Base-by-base conservation (phyloP, 108 stramenopile genomes). In the Fragilaria crotonensis region DNA sequence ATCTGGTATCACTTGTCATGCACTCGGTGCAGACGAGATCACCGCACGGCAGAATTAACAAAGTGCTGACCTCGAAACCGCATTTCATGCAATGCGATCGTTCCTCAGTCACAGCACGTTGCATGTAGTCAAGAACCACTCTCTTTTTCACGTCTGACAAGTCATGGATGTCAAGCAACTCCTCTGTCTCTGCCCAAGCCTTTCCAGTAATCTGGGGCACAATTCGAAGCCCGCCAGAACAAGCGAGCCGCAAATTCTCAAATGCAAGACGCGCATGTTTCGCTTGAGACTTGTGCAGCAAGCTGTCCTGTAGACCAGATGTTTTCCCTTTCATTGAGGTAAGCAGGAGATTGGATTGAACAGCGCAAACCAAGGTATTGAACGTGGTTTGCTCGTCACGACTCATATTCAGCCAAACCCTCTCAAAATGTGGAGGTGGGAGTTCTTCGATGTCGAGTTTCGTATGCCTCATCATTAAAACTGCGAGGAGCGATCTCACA, bases 11-110 rank as follows among this genome's bases (percentile, higher is more conserved):
- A 44, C 14, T 14, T 41, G 7, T 41, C 22, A 84, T 67, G 57
- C 93, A 94, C 55, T 94, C 93, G n/a, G 93, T 76, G 67, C 93
- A 94, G 25, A 90, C 66, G 3, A 87, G 63, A 52, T 73, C 53
- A 11, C 80, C 89, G 51, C 85, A 77, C n/a, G 93, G 88, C 19
- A 84, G 55, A 4, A 94, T 64, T 27, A 88, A 64, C 2, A 85
- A 70, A 28, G 76, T 78, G 48, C 78, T 85, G 9, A 90, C 54
- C 59, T 75, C 48, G 0, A 85, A 46, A 1, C 75, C 77, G 53
- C 93, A 94, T 17, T 60, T 58, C 25, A 65, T 64, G 61, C 92
- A 93, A 25, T 64, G 33, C 14, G 87, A 85, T 1, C 85, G 59
- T 33, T 77, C 61, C 11, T 70, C 84, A 11, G 69, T 60, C 1